Percentiles rank a stretch among this genome's conserved stretches.
phyloP scores from a whole-genome alignment of 73 alveolate genomes.

The Blepharisma japonicum region DNA sequence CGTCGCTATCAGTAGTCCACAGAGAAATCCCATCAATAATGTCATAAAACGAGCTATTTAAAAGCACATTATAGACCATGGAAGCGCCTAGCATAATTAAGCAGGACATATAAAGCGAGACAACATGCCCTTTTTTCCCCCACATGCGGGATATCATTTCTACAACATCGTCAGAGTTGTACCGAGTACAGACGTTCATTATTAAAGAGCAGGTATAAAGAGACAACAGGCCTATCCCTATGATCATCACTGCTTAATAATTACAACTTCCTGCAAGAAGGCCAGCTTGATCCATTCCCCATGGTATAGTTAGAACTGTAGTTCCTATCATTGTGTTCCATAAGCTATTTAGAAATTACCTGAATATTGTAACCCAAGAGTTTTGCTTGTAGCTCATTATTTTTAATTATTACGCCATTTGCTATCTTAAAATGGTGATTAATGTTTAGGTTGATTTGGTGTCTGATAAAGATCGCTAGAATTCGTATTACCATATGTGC shows the following conservation, averaged over 20 bases:
- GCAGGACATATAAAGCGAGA: background rate
- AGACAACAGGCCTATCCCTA: background rate
- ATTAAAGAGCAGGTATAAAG: conserved; percentile 19
- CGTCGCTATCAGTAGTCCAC: conserved; percentile 3
- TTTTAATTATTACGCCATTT: too few species aligned
- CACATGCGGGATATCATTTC: background rate
- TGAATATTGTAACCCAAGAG: background rate
- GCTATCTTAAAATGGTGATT: too few species aligned
- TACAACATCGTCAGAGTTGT: conserved; percentile 43
- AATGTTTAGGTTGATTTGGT: too few species aligned
- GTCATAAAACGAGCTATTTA: conserved; percentile 58
- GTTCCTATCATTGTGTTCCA: conserved; percentile 92
- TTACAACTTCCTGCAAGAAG: conserved; percentile 57
- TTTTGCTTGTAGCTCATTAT: too few species aligned
- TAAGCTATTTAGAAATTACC: conserved; percentile 45
- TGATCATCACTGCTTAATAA: conserved; percentile 45
- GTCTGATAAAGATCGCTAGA: too few species aligned
- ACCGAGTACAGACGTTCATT: conserved; percentile 31
- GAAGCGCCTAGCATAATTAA: conserved; percentile 57
- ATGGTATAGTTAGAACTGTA: conserved; percentile 66
- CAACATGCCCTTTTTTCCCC: conserved; percentile 1
- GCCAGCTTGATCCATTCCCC: conserved; percentile 65
- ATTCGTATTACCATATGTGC: too few species aligned
- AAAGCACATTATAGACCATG: conserved; percentile 55
- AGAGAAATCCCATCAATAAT: conserved; percentile 44